phyloP scores from a whole-genome alignment of 208 protist genomes.

The Wallacemonas rigidus region DNA sequence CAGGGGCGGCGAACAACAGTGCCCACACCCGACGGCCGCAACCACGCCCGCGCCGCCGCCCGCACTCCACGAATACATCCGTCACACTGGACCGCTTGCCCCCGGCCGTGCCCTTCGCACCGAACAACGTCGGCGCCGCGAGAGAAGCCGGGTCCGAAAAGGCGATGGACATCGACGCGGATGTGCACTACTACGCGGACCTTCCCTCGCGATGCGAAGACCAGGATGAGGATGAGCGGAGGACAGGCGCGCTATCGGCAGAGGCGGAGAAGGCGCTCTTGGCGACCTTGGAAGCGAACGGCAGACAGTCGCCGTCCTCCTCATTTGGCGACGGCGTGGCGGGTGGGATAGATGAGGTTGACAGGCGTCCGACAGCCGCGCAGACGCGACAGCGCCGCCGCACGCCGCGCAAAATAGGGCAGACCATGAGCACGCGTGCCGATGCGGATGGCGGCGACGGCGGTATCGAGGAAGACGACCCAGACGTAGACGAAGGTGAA shows the following conservation, averaged over 20 bases:
- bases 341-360: not conserved
- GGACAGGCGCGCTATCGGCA: not conserved
- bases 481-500: no score
- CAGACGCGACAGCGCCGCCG: no score
- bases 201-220: not conserved
- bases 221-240: not conserved
- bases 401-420: no score
- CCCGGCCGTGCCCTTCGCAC: conserved; percentile 10
- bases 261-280: not conserved
- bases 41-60: conserved; percentile 4
- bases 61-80: conserved; percentile 4
- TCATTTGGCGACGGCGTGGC: not conserved
- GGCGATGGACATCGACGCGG: not conserved
- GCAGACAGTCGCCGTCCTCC: not conserved
- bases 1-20: not conserved
- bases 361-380: not conserved
- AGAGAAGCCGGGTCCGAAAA: not conserved
- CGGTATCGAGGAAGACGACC: no score
- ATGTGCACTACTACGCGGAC: conserved; percentile 14
- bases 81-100: not conserved
- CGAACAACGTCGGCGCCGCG: not conserved
- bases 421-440: no score
- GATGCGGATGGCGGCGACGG: not conserved
- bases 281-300: not conserved
- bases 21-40: no score